Conservation (phyloP, 1,284 basidiomycete genomes). For the Mycosarcoma mackinlayi region DNA sequence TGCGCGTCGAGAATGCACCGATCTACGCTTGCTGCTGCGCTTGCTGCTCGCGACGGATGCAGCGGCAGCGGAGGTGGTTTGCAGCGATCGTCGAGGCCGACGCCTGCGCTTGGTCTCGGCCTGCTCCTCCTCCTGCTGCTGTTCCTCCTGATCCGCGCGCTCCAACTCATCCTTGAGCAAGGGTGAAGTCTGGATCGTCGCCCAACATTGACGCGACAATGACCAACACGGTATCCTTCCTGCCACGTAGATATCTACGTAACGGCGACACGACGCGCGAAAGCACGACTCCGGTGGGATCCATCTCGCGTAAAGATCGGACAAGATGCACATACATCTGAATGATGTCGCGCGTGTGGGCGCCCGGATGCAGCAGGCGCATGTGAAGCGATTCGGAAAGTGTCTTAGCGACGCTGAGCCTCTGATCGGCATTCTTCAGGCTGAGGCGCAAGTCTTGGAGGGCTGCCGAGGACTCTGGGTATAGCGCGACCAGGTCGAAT, state of each 20-base stretch:
- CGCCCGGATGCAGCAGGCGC: conserved; percentile 92
- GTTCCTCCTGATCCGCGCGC: conserved; percentile 38
- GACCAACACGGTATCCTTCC: conserved; percentile 61
- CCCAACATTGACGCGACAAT: conserved; percentile 64
- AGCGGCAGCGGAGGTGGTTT: conserved; percentile 6
- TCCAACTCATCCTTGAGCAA: conserved; percentile 62
- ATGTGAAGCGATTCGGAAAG: conserved; percentile 72
- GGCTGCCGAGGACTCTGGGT: conserved; percentile 85
- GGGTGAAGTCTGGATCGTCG: conserved; percentile 59
- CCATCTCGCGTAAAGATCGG: conserved; percentile 86
- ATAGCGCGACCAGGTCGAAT: conserved; percentile 95
- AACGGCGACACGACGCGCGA: conserved; percentile 62
- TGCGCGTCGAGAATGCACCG: conserved; percentile 2
- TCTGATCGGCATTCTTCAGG: conserved; percentile 43
- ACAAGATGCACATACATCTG: conserved; percentile 95
- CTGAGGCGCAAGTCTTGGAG: conserved; percentile 85
- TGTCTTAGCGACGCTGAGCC: conserved; percentile 75
- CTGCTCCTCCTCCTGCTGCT: conserved; percentile 30
- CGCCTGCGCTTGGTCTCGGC: conserved; percentile 8
- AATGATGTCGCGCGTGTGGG: conserved; percentile 91
- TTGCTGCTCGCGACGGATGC: conserved; percentile 1
- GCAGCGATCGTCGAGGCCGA: conserved; percentile 25
- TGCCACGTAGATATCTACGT: conserved; percentile 55
- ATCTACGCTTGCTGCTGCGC: conserved; percentile 13
- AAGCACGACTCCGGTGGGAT: conserved; percentile 89